phyloP scores from a whole-genome alignment of 2,329 filamentous ascomycete genomes.

The Dactylellina cionopaga region DNA sequence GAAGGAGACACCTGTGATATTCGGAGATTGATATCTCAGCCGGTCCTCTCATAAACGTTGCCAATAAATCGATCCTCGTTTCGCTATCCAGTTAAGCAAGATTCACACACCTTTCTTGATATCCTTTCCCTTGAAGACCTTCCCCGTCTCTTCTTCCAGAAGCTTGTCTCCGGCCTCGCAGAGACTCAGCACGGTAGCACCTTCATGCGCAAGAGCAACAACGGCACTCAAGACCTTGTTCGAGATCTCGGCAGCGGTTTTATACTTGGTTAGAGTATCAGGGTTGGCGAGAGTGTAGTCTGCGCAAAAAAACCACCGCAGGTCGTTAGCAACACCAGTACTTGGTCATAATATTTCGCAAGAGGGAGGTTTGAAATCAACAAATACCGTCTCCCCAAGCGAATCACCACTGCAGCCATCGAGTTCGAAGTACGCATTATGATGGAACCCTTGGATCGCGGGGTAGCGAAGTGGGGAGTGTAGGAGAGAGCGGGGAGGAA shows the following conservation, averaged over 20 bases:
- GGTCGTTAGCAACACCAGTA: slow-evolving; percentile 22
- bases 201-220: slow-evolving; percentile 70
- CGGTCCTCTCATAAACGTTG: background rate
- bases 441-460: slow-evolving; percentile 57
- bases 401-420: slow-evolving; percentile 20
- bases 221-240: slow-evolving; percentile 91
- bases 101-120: slow-evolving; percentile 80
- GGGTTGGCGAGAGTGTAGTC: slow-evolving; percentile 91
- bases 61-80: slow-evolving; percentile 31
- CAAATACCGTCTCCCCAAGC: slow-evolving; percentile 18
- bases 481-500: slow-evolving; percentile 20
- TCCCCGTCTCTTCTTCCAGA: slow-evolving; percentile 88
- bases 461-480: slow-evolving; percentile 49
- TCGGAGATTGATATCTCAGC: background rate
- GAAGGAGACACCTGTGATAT: slow-evolving; percentile 78
- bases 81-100: slow-evolving; percentile 13
- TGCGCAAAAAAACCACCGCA: slow-evolving; percentile 60
- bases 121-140: slow-evolving; percentile 99
- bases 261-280: slow-evolving; percentile 98
- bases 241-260: slow-evolving; percentile 92
- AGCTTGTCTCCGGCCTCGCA: slow-evolving; percentile 97
- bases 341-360: background rate
- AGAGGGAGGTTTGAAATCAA: background rate
- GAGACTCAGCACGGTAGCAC: slow-evolving; percentile 83
- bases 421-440: slow-evolving; percentile 46